Base-by-base conservation (phyloP, 345 rosid species). In the Citrus inodora region DNA sequence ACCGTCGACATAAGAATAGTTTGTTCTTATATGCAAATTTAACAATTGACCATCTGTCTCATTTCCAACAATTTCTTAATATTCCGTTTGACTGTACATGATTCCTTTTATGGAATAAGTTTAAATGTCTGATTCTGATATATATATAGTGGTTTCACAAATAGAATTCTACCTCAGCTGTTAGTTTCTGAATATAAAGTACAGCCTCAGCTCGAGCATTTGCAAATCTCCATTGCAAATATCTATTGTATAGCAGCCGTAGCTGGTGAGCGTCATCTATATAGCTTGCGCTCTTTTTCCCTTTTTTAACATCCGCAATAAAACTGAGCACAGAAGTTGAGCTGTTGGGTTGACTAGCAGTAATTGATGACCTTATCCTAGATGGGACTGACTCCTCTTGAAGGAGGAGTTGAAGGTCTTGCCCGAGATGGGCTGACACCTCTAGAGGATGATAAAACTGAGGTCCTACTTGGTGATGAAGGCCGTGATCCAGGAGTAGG, bases 181-280 rank as follows among this genome's bases (percentile, higher is more conserved):
- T 90, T 77, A 82, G 78, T 86, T 90, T 88, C 86, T 94, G 93
- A 75, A 82, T 78, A 77, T 83, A 88, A 83, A 93, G 87, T 58
- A 87, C 96, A 87, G 88, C 86, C 73, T 91, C 97, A 65, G 90
- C 88, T 69, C 84, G 78, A 42, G 98, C 93, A 90, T 90, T 92
- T 71, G 94, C 88, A 80, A 94, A 94, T 80, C 95, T 84, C 99
- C 99, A 97, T 80, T 97, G 99, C 85, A 94, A 78, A 82, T 78
- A 86, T 86, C 98, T 88, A 75, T 94, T 97, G 81, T 97, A 81
- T 67, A 97, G 89, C 78, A 93, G 85, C 79, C 95, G 88, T 64
- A 94, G 87, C 79, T 93, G 98, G 86, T 92, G 98, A 78, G 92
- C 99, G 85, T 94, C 98, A 83, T 94, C 99, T 53, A 94, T 84